A percentile compares a stretch with the other conserved stretches of the same genome.
Conservation (phyloP, 345 rosid genomes). For the Citrus reticulata region DNA sequence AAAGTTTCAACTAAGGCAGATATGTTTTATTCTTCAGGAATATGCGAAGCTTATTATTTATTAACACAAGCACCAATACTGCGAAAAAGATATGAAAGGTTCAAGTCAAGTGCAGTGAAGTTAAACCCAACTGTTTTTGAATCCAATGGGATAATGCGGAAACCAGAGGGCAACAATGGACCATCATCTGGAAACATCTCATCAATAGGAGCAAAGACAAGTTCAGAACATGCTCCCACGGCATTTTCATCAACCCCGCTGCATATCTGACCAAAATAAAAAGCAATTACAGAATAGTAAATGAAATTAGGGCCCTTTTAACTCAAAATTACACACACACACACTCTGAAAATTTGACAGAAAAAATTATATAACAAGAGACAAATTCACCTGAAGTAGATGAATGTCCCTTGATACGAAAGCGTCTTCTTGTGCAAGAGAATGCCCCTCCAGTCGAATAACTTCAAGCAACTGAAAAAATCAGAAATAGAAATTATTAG, state of each 20-base stretch:
- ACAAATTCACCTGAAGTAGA: constrained; percentile 75
- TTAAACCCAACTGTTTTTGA: constrained; percentile 66
- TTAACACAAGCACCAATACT: not conserved
- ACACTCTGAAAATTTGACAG: not conserved
- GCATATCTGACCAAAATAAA: constrained; percentile 54
- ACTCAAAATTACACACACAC: not conserved
- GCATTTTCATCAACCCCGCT: constrained; percentile 94
- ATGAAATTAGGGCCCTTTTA: not conserved
- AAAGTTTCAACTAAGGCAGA: not conserved
- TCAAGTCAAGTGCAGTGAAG: not conserved
- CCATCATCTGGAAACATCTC: constrained; percentile 99
- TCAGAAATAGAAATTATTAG: not conserved
- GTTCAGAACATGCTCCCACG: constrained; percentile 88
- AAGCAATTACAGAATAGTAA: not conserved
- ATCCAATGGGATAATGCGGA: constrained; percentile 87
- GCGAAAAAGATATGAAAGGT: not conserved
- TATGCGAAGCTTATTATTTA: not conserved
- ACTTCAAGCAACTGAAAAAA: constrained; percentile 81
- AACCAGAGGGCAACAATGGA: constrained; percentile 92
- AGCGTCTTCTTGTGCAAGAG: constrained; percentile 92
- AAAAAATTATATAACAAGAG: not conserved
- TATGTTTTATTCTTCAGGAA: not conserved
- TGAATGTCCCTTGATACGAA: constrained; percentile 87
- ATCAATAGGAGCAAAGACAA: constrained; percentile 94
- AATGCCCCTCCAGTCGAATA: constrained; percentile 91